A percentile compares a stretch with the other conserved stretches of the same genome.
These are phyloP conservation scores for Abrus pulchellus DNA, from an alignment of 306 rosid genomes.

Conservation along the genomic window DNA sequence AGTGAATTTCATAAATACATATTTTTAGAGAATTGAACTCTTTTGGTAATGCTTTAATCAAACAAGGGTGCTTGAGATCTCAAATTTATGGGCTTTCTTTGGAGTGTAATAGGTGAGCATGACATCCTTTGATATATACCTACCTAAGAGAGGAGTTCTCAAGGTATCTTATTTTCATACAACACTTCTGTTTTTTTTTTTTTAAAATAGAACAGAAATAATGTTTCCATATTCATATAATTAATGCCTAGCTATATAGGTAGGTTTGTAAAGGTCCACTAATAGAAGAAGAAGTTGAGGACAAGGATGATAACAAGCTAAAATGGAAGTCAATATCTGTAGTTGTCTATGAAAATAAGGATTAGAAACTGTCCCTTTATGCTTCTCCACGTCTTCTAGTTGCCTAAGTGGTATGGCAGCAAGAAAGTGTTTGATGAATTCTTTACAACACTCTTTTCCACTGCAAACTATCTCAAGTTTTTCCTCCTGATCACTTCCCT, in stretches of 20 bases:
- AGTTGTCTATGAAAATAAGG: slow-evolving; percentile 53
- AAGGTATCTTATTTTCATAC: too few species aligned
- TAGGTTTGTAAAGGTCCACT: slow-evolving; percentile 36
- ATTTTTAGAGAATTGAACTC: too few species aligned
- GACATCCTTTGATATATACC: too few species aligned
- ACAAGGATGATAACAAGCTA: slow-evolving; percentile 8
- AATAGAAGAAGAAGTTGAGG: slow-evolving; percentile 42
- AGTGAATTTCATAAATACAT: too few species aligned
- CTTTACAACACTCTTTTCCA: slow-evolving; percentile 73
- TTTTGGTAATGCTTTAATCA: too few species aligned
- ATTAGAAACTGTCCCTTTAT: slow-evolving; percentile 27
- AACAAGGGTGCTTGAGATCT: too few species aligned
- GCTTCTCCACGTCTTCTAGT: slow-evolving; percentile 55
- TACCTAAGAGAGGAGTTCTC: too few species aligned
- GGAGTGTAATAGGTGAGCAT: too few species aligned
- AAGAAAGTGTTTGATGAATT: slow-evolving; percentile 66
- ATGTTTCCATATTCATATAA: neutral
- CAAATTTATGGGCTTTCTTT: too few species aligned
- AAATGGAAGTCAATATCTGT: slow-evolving; percentile 69
- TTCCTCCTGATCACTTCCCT: neutral
- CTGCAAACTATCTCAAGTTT: slow-evolving; percentile 45
- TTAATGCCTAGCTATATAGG: neutral
- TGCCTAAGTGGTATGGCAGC: slow-evolving; percentile 60
- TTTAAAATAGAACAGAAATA: too few species aligned
- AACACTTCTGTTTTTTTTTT: too few species aligned